These are phyloP conservation scores for Colletotrichum graminicola DNA, from an alignment of 2,329 filamentous ascomycete species.

Conservation along the genomic window DNA sequence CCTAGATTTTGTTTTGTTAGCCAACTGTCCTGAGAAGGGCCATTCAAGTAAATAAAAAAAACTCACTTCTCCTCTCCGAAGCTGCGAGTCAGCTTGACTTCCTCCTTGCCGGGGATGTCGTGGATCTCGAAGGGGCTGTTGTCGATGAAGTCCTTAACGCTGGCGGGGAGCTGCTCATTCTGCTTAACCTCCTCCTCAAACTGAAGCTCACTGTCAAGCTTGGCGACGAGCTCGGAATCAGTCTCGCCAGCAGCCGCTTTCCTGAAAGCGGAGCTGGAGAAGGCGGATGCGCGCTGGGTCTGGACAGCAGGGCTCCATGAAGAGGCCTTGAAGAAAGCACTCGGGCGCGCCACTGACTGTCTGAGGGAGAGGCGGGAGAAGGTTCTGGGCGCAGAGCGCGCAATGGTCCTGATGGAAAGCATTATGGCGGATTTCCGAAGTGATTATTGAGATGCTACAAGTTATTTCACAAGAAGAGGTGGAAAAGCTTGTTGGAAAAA, in stretches of 20 bases:
- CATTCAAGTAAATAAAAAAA: slow-evolving; percentile 50
- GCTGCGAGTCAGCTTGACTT: slow-evolving; percentile 84
- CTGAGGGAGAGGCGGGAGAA: slow-evolving; percentile 69
- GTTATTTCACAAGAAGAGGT: slow-evolving; percentile 3
- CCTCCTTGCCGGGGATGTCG: slow-evolving; percentile 87
- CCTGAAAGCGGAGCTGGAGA: slow-evolving; percentile 60
- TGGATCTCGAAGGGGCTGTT: slow-evolving; percentile 86
- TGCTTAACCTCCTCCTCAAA: slow-evolving; percentile 87
- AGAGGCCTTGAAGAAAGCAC: slow-evolving; percentile 61
- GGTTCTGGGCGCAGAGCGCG: slow-evolving; percentile 75
- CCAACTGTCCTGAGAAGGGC: not conserved
- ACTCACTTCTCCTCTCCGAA: slow-evolving; percentile 94
- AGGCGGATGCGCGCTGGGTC: slow-evolving; percentile 59
- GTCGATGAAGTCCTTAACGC: slow-evolving; percentile 88
- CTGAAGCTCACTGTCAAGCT: slow-evolving; percentile 86
- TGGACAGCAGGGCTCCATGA: slow-evolving; percentile 51
- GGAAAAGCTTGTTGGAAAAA: slow-evolving; percentile 10
- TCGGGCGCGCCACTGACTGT: slow-evolving; percentile 64
- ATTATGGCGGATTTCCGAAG: slow-evolving; percentile 60
- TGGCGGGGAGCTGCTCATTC: slow-evolving; percentile 77
- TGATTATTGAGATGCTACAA: slow-evolving; percentile 8
- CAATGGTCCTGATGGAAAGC: slow-evolving; percentile 76
- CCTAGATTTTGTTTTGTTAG: slow-evolving; percentile 55
- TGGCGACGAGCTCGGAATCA: slow-evolving; percentile 85
- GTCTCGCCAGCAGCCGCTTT: slow-evolving; percentile 61